Percentiles rank a stretch among this genome's conserved stretches.
These are phyloP conservation scores for Xylaria castorea DNA, from an alignment of 495 filamentous ascomycete genomes.

Conservation along the genomic window DNA sequence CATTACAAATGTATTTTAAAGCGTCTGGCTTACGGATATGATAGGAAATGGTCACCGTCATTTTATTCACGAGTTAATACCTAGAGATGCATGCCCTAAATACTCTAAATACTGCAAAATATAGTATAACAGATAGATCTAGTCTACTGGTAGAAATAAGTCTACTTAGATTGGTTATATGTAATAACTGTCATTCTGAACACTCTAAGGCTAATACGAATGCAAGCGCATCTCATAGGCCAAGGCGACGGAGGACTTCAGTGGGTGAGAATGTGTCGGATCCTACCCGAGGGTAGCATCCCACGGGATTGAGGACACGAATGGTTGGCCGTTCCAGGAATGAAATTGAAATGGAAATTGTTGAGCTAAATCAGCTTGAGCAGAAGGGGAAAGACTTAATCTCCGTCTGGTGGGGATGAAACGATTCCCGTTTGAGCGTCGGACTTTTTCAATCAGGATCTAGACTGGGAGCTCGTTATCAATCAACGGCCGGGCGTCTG, in stretches of 20 bases:
- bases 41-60: background rate
- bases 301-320: constrained; percentile 4
- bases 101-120: background rate
- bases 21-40: background rate
- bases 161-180: background rate
- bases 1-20: background rate
- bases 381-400: constrained; percentile 26
- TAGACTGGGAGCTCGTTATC: background rate
- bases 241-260: background rate
- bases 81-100: background rate
- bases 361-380: constrained; percentile 1
- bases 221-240: background rate
- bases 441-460: background rate
- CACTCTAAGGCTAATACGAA: background rate
- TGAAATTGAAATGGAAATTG: background rate
- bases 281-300: constrained; percentile 20
- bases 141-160: background rate
- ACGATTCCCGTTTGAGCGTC: constrained; percentile 14
- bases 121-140: no score
- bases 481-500: constrained; percentile 20
- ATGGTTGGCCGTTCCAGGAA: constrained; percentile 12
- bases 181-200: background rate
- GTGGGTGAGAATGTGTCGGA: background rate
- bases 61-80: background rate
- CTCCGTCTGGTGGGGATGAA: constrained; percentile 18